A percentile compares a stretch with the other conserved stretches of the same genome.
These are phyloP conservation scores for Litsea cubeba DNA, from an alignment of 164 flowering plant species.

Conservation along the genomic window DNA sequence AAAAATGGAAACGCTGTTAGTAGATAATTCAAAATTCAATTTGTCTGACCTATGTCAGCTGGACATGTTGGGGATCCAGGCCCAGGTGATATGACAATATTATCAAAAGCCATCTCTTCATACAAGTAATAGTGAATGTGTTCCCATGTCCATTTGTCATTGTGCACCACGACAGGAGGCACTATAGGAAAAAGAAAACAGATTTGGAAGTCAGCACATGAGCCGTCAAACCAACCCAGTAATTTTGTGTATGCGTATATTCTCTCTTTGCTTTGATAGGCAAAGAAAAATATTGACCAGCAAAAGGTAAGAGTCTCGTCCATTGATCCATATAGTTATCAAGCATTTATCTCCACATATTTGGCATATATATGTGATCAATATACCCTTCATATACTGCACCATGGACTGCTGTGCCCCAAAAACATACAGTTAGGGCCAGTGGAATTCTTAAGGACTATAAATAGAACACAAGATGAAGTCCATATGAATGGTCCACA, in stretches of 20 bases:
- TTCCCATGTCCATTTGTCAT: slow-evolving; percentile 92
- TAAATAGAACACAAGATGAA: too few species aligned
- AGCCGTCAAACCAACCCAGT: not conserved
- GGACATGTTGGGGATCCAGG: slow-evolving; percentile 94
- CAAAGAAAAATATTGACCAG: not conserved
- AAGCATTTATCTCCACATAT: not conserved
- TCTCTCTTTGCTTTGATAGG: not conserved
- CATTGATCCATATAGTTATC: not conserved
- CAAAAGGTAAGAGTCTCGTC: not conserved
- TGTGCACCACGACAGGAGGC: slow-evolving; percentile 87
- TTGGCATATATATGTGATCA: not conserved
- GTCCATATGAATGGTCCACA: not conserved
- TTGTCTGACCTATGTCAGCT: slow-evolving; percentile 72
- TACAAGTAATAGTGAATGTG: slow-evolving; percentile 56
- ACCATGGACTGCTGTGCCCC: not conserved
- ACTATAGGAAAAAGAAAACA: slow-evolving; percentile 32
- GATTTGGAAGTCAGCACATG: not conserved
- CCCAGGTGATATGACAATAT: slow-evolving; percentile 98
- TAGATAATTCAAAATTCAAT: not conserved
- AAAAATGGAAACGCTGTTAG: not conserved
- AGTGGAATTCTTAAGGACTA: not conserved
- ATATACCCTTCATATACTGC: not conserved
- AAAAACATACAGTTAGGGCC: not conserved
- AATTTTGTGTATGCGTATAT: too few species aligned
- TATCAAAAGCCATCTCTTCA: slow-evolving; percentile 81